Base-by-base conservation (phyloP, 192 early-diverging fungal species). In the Gaertneriomyces sp. region DNA sequence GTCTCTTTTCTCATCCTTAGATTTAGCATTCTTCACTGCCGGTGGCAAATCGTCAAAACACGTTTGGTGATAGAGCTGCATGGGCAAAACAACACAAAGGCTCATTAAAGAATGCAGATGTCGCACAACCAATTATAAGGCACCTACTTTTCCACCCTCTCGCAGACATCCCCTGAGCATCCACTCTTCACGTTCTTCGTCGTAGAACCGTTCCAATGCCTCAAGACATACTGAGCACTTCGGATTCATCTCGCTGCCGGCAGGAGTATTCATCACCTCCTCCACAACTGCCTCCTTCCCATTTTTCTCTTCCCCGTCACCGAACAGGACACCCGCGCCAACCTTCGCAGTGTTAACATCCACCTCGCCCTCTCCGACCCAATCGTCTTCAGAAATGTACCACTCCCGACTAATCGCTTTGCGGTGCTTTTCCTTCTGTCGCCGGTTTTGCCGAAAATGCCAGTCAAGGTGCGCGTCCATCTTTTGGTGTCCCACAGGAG, bases 391-490 rank as follows among this genome's bases (percentile, higher is more conserved):
- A 25, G 60, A 75, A 0, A 94, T 75, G 75, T 91, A 94, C 94
- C 93, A 98, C 43, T 89, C 90, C 43, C 94, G 85, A 40, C 88
- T 87, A 47, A 90, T 72, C n/a, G 89, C 87, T 45, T 88, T 85
- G 63, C 90, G 90, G n/a, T 79, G 87, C 61, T 87, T 84, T 58
- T 96, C 91, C 72, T 89, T 89, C 61, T 89, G 72, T 41, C 92
- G 84, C 53, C 89, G 78, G 73, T 98, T 98, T 75, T 94, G 91
- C 41, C 96, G 81, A 74, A 96, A 98, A 76, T 98, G 96, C 86
- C 92, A 95, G 65, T 98, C 94, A 41, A 98, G 60, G 74, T 98
- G 96, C 45, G 81, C 77, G 58, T 86, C 82, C 84, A 94, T 90
- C 61, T 88, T 86, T 20, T 77, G 76, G 62, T 87, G 78, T 2